Base-by-base conservation (phyloP, 352 stramenopile genomes). In the Phytophthora kernoviae region DNA sequence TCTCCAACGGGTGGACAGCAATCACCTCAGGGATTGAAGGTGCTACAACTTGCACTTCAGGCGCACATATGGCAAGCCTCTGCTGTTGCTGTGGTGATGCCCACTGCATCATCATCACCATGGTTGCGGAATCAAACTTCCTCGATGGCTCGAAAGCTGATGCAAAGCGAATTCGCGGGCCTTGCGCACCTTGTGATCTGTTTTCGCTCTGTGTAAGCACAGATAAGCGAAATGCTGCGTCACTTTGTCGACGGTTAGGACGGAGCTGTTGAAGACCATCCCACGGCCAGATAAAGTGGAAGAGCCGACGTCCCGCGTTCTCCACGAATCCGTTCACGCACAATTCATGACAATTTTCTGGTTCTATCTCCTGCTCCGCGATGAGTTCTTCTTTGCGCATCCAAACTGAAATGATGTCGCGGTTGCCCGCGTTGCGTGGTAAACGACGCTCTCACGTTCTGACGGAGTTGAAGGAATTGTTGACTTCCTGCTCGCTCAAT, bases 261-360 rank as follows among this genome's bases (percentile, higher is more conserved):
- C 73, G 66, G 21, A 80, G 72, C 4, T 73, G 63, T 12, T 84
- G 75, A 58, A 77, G 81, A 36, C 70, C 63, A 68, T 81, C 82
- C 37, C 82, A 78, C 2, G 77, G 79, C 40, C 73, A 74, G 43
- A 90, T 84, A 41, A 90, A 90, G 59, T 86, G 79, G 50, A 90
- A 86, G 9, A 88, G 44, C 26, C 71, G 72, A 11, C 76, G 72
- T 4, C 60, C 65, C n/a, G 70, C 61, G 61, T 90, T 89, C 49
- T 90, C 78, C 5, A 81, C 81, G 40, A 79, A 87, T 0, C 82
- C 84, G 40, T 81, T 87, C n/a, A 84, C 70, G 49, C 84, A 94
- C 15, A 94, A 56, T 32, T 94, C 82, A 41, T 94, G 84, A 41
- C 84, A 94, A 39, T 90, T 67, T 43, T 90, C 79, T 1, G 79